phyloP scores from a whole-genome alignment of 768 basidiomycete species.

The Pisolithus orientalis region DNA sequence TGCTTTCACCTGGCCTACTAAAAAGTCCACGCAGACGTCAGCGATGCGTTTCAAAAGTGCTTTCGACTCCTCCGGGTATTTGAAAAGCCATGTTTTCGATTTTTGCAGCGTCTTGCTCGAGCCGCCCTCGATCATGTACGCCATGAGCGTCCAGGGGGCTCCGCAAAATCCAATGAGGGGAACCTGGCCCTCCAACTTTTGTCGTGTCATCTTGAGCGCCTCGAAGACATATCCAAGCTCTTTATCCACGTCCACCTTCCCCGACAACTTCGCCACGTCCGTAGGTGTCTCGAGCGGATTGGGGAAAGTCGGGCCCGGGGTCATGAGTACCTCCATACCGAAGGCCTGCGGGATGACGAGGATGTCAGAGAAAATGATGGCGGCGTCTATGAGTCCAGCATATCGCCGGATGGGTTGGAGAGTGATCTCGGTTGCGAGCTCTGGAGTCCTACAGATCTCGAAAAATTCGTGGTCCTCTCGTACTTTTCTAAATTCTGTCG shows the following conservation, averaged over 20 bases:
- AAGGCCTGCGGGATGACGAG: constrained; percentile 96
- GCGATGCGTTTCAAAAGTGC: constrained; percentile 73
- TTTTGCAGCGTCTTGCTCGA: constrained; percentile 87
- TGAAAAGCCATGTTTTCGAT: constrained; percentile 92
- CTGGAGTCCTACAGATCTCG: constrained; percentile 89
- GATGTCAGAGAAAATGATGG: constrained; percentile 98
- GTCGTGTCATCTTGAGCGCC: constrained; percentile 82
- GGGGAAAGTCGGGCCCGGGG: constrained; percentile 85
- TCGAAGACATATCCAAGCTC: constrained; percentile 90
- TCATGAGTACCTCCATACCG: constrained; percentile 95
- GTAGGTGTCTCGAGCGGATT: constrained; percentile 73
- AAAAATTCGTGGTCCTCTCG: constrained; percentile 90
- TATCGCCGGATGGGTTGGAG: constrained; percentile 91
- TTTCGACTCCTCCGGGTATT: constrained; percentile 79
- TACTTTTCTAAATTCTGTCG: constrained; percentile 80
- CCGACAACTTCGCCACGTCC: constrained; percentile 58
- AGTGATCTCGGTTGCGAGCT: constrained; percentile 82
- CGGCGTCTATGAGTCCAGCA: constrained; percentile 81
- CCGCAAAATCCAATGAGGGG: constrained; percentile 97
- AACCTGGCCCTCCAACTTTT: constrained; percentile 77
- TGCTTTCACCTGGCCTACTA: constrained; percentile 90
- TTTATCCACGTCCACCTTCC: constrained; percentile 69
- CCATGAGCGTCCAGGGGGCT: constrained; percentile 96
- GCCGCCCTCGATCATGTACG: constrained; percentile 98
- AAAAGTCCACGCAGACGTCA: constrained; percentile 82